Conservation (phyloP, 176 grass and related monocot genomes). For the Poa annua region DNA sequence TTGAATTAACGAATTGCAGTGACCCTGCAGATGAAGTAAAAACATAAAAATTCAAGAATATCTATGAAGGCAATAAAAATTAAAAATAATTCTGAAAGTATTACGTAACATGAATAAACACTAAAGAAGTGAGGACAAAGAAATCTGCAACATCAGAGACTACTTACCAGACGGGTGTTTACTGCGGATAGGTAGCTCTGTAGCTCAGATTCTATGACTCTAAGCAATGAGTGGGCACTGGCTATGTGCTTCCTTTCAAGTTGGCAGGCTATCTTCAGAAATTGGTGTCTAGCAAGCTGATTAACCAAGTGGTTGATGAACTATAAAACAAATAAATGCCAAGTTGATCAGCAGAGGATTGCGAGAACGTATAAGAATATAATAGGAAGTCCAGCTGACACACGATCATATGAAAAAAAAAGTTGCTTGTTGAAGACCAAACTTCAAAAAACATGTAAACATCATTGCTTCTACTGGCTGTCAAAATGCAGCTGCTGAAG, state of each 20-base stretch:
- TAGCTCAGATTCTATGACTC: conserved; percentile 92
- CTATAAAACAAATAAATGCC: conserved; percentile 51
- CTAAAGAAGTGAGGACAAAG: conserved; percentile 8
- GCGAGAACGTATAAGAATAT: not conserved
- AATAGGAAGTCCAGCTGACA: not conserved
- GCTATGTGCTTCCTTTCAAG: conserved; percentile 89
- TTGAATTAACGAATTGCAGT: conserved; percentile 84
- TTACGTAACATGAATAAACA: conserved; percentile 4
- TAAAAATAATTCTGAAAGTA: conserved; percentile 10
- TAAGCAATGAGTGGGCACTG: conserved; percentile 74
- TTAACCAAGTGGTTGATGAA: conserved; percentile 98
- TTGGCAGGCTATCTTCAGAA: conserved; percentile 93
- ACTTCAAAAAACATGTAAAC: conserved; percentile 24
- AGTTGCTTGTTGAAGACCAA: not conserved
- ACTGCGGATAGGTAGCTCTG: conserved; percentile 82
- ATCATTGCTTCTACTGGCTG: not conserved
- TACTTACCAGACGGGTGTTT: conserved; percentile 74
- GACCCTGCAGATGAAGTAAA: conserved; percentile 58
- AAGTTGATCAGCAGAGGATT: conserved; percentile 35
- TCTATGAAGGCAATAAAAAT: conserved; percentile 8
- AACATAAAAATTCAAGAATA: conserved; percentile 23
- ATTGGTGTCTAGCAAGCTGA: conserved; percentile 89
- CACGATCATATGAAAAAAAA: not conserved
- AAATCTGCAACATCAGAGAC: conserved; percentile 13
- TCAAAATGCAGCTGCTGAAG: conserved; percentile 14